Percentiles rank a stretch among this genome's conserved stretches.
phyloP scores from a whole-genome alignment of 164 flowering plant genomes.

The Hamamelis virginiana region DNA sequence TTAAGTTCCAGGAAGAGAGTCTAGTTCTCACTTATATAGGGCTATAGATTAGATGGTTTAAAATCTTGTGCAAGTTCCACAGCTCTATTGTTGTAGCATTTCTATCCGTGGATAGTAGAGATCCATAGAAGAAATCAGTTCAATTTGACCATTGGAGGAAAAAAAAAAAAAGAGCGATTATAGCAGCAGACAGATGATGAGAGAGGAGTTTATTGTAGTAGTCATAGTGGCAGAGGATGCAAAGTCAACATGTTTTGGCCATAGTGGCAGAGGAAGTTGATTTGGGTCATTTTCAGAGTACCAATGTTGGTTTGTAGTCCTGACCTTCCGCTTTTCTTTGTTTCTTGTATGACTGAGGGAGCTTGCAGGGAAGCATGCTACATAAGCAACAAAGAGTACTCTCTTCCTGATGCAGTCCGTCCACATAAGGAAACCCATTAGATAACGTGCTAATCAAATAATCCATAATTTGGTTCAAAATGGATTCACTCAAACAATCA shows the following conservation, averaged over 20 bases:
- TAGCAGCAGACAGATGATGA: too few relatives aligned
- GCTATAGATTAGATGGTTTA: not conserved
- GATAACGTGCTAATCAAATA: not conserved
- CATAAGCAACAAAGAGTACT: not conserved
- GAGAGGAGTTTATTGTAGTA: not conserved
- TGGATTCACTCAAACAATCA: not conserved
- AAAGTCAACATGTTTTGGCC: not conserved
- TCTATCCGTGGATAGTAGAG: not conserved
- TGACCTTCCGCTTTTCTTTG: not conserved
- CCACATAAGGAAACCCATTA: not conserved
- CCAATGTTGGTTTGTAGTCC: not conserved
- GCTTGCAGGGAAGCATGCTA: not conserved
- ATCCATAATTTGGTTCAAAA: not conserved
- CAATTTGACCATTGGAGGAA: not conserved
- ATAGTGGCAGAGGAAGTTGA: not conserved
- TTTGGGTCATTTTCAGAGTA: not conserved
- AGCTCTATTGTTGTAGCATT: not conserved
- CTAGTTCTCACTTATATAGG: not conserved
- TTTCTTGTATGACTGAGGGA: not conserved
- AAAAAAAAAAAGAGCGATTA: not conserved
- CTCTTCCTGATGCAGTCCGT: not conserved
- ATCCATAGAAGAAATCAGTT: not conserved
- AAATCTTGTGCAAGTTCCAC: not conserved
- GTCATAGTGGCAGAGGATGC: conserved; percentile 1
- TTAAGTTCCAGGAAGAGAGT: not conserved